Percentiles rank a stretch among this genome's conserved stretches.
Conservation (phyloP, 2,329 filamentous ascomycete genomes). For the Aspergillus sp. region DNA sequence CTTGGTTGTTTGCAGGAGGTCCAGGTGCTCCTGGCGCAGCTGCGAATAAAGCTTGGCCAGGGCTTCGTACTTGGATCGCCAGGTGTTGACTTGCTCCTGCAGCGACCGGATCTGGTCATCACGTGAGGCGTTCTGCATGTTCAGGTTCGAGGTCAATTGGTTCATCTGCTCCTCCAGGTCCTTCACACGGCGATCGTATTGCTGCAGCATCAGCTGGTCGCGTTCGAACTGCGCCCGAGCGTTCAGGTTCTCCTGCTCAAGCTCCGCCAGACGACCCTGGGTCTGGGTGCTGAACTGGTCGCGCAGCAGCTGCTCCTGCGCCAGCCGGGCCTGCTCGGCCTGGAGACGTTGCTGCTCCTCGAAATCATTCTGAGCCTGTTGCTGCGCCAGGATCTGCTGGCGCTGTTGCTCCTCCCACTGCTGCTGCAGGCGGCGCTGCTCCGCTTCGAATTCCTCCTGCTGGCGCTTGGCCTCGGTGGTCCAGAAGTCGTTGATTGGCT, state of each 20-base stretch:
- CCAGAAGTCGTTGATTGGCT: constrained; percentile 98
- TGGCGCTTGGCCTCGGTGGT: constrained; percentile 87
- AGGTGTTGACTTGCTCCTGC: constrained; percentile 96
- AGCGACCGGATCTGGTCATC: constrained; percentile 91
- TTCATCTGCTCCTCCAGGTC: constrained; percentile 82
- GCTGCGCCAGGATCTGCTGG: constrained; percentile 76
- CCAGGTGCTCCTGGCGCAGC: constrained; percentile 88
- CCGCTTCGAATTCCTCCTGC: constrained; percentile 91
- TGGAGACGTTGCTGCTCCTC: constrained; percentile 89
- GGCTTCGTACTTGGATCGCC: constrained; percentile 95
- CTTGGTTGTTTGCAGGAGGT: constrained; percentile 95
- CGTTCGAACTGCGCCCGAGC: constrained; percentile 93
- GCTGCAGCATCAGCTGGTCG: constrained; percentile 95
- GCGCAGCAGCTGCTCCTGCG: constrained; percentile 83
- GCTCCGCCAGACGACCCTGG: constrained; percentile 89
- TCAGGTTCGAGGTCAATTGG: constrained; percentile 78
- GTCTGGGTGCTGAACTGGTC: constrained; percentile 94
- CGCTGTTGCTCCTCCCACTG: constrained; percentile 79
- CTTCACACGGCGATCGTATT: constrained; percentile 94
- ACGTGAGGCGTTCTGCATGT: constrained; percentile 81
- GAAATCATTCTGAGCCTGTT: constrained; percentile 90
- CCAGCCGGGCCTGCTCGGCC: constrained; percentile 83
- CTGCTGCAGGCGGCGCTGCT: constrained; percentile 84
- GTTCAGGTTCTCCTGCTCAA: constrained; percentile 92
- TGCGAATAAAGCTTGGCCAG: constrained; percentile 97